phyloP scores from a whole-genome alignment of 2,329 filamentous ascomycete genomes.

The Exophiala sp. region DNA sequence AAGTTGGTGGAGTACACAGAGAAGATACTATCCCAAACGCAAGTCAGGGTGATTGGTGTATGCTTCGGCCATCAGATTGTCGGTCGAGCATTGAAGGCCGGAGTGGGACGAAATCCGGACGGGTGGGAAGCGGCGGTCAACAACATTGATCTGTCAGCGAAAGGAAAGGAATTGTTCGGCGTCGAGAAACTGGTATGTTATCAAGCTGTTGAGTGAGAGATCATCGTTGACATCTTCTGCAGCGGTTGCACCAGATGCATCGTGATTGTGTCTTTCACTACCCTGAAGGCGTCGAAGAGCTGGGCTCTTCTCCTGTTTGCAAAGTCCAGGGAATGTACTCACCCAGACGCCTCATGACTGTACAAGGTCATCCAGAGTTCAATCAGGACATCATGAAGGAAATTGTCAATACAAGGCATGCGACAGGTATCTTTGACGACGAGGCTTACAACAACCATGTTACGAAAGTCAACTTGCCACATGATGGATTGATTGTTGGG shows the following conservation, averaged over 20 bases:
- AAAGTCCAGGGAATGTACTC: conserved; percentile 76
- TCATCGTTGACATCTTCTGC: conserved; percentile 3
- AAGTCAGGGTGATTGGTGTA: conserved; percentile 70
- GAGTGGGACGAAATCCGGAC: conserved; percentile 62
- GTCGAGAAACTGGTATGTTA: conserved; percentile 56
- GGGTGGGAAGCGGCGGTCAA: conserved; percentile 83
- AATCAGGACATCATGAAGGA: conserved; percentile 67
- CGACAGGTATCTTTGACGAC: conserved; percentile 66
- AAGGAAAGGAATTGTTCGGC: conserved; percentile 70
- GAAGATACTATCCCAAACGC: conserved; percentile 57
- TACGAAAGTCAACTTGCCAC: conserved; percentile 59
- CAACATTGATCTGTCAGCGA: conserved; percentile 62
- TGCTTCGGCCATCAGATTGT: conserved; percentile 90
- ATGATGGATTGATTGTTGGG: conserved; percentile 77
- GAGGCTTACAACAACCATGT: conserved; percentile 67
- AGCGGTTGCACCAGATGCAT: conserved; percentile 77
- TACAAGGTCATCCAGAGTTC: conserved; percentile 88
- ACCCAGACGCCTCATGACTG: conserved; percentile 63
- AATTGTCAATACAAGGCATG: conserved; percentile 62
- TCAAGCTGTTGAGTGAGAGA: neutral
- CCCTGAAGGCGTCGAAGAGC: conserved; percentile 58
- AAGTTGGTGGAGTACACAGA: conserved; percentile 67
- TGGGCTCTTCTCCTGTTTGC: conserved; percentile 66
- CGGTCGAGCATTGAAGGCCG: conserved; percentile 65
- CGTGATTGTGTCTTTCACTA: conserved; percentile 67